Evolutionary conservation across 1,284 basidiomycete genomes (phyloP).

Genomic region (Marasmius fiardii): DNA sequence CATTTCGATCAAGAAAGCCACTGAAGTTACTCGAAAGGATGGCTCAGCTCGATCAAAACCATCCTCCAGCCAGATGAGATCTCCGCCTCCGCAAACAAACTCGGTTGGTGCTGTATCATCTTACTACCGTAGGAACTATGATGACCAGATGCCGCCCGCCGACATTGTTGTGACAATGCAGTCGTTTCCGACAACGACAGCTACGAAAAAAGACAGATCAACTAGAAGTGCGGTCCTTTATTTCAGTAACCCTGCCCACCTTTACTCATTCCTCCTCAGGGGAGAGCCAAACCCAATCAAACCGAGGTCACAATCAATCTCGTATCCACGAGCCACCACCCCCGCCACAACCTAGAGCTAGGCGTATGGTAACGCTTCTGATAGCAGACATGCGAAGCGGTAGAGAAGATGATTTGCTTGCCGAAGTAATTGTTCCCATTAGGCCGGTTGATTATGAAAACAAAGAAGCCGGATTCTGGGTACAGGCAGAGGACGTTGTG

Average conservation of each 20-base stretch:
- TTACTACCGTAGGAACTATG: slow-evolving; percentile 34
- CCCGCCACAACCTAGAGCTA: slow-evolving; percentile 8
- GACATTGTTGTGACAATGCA: not conserved
- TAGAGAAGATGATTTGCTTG: slow-evolving; percentile 51
- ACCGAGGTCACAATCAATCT: slow-evolving; percentile 1
- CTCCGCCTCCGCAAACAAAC: not conserved
- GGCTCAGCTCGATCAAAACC: not conserved
- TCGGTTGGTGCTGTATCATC: slow-evolving; percentile 11
- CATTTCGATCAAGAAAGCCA: not conserved
- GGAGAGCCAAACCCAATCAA: not conserved
- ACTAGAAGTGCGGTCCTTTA: not conserved
- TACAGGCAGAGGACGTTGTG: slow-evolving; percentile 60
- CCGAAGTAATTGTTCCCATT: slow-evolving; percentile 61
- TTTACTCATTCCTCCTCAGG: not conserved
- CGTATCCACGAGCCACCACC: not conserved
- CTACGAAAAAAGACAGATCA: not conserved
- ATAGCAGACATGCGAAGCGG: slow-evolving; percentile 59
- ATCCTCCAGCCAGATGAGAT: not conserved
- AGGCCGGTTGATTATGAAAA: slow-evolving; percentile 40
- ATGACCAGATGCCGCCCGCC: slow-evolving; percentile 16
- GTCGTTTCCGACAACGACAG: not conserved
- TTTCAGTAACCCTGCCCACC: not conserved
- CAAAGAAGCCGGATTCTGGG: slow-evolving; percentile 60
- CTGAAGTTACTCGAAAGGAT: not conserved
- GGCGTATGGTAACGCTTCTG: slow-evolving; percentile 57